phyloP scores from a whole-genome alignment of 371 early-diverging fungal species.

The Dinochytrium kinnereticum region DNA sequence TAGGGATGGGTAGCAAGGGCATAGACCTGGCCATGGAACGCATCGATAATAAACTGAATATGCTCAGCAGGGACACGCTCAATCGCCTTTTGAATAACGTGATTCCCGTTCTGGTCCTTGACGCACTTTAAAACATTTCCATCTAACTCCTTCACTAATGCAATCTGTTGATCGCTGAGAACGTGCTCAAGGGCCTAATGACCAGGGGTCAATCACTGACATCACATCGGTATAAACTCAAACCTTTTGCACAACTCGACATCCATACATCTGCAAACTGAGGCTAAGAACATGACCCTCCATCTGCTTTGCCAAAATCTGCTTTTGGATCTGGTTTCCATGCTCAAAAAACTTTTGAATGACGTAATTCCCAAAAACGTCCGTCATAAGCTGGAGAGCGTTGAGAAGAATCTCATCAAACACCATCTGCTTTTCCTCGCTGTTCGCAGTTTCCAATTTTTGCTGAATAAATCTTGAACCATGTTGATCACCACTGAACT shows the following conservation, averaged over 20 bases:
- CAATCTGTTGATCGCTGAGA: conserved; percentile 84
- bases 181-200: conserved; percentile 92
- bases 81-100: conserved; percentile 99
- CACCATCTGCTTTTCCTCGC: conserved; percentile 94
- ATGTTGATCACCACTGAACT: conserved; percentile 99
- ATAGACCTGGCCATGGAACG: conserved; percentile 96
- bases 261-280: conserved; percentile 99
- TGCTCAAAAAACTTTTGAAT: conserved; percentile 99
- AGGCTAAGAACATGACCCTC: conserved; percentile 91
- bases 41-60: conserved; percentile 94
- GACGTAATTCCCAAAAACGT: conserved; percentile 99
- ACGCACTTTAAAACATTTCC: conserved; percentile 96
- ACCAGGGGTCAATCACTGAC: no score
- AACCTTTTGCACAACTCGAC: conserved; percentile 98
- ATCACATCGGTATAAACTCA: neutral
- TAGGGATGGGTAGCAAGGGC: conserved; percentile 98
- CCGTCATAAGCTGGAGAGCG: conserved; percentile 95
- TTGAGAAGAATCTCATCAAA: conserved; percentile 96
- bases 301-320: conserved; percentile 89
- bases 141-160: conserved; percentile 89
- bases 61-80: conserved; percentile 95
- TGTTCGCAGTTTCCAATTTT: conserved; percentile 91
- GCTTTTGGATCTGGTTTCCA: conserved; percentile 83
- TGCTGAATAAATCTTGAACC: conserved; percentile 99
- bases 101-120: conserved; percentile 99